Conservation (phyloP, 2,329 filamentous ascomycete species). For the Fusarium cyanostomum region DNA sequence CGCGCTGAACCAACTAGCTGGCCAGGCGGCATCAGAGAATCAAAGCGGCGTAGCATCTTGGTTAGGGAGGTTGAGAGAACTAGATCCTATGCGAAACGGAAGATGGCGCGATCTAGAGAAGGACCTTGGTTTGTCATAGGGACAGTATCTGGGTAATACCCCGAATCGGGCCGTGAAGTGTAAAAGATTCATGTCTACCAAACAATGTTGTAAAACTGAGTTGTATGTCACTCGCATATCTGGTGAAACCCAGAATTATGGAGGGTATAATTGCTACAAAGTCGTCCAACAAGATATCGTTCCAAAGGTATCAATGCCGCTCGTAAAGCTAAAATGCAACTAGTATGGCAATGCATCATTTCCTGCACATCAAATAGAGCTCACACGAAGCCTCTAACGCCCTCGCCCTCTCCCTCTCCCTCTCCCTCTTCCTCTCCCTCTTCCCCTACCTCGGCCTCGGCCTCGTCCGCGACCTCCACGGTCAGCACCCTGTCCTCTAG, state of each 20-base stretch:
- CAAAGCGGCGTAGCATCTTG: conserved; percentile 61
- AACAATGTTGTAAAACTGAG: not conserved
- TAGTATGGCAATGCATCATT: not conserved
- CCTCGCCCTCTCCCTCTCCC: conserved; percentile 24
- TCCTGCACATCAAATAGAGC: not conserved
- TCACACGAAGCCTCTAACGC: not conserved
- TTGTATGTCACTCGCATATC: not conserved
- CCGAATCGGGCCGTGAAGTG: not conserved
- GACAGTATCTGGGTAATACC: not conserved
- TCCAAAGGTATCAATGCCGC: conserved; percentile 11
- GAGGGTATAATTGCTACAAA: conserved; percentile 3
- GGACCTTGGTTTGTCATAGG: conserved; percentile 41
- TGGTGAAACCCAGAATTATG: not conserved
- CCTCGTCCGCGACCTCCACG: conserved; percentile 41
- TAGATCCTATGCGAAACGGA: conserved; percentile 79
- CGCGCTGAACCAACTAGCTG: conserved; percentile 63
- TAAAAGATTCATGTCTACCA: not conserved
- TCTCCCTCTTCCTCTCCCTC: conserved; percentile 14
- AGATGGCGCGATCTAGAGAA: conserved; percentile 78
- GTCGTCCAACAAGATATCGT: not conserved
- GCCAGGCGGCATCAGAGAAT: conserved; percentile 52
- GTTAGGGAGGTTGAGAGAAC: conserved; percentile 71
- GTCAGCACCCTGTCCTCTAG: conserved; percentile 29
- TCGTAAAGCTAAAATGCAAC: conserved; percentile 5
- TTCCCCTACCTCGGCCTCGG: conserved; percentile 38